Percentiles rank a stretch among this genome's conserved stretches.
Evolutionary conservation across 2,329 filamentous ascomycete species (phyloP).

Genomic region (Trichoderma pleuroti): DNA sequence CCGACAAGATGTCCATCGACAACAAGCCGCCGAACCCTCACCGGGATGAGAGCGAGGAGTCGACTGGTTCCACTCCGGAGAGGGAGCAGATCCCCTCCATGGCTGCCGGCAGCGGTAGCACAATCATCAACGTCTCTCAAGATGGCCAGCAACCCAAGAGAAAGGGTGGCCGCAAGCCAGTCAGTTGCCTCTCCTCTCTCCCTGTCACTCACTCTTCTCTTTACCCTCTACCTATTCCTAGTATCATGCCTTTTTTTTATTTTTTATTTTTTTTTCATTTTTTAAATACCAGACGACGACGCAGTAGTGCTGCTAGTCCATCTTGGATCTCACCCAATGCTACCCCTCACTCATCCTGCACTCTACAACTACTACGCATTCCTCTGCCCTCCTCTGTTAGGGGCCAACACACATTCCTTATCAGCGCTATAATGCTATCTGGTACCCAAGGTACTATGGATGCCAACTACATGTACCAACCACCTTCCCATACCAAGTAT

Average conservation of each 20-base stretch:
- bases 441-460: too few species aligned
- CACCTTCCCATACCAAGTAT: neutral
- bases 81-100: constrained; percentile 43
- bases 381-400: neutral
- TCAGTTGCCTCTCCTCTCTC: constrained; percentile 57
- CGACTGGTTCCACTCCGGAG: constrained; percentile 58
- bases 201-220: neutral
- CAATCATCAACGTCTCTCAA: constrained; percentile 35
- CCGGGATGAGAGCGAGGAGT: constrained; percentile 60
- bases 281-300: neutral
- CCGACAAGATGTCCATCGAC: constrained; percentile 65
- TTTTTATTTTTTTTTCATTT: too few species aligned
- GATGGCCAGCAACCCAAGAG: constrained; percentile 74
- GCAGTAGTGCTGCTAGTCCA: neutral
- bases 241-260: neutral
- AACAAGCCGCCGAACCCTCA: constrained; percentile 35
- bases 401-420: neutral
- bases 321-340: neutral
- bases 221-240: neutral
- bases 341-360: neutral
- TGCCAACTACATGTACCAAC: neutral
- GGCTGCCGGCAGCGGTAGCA: constrained; percentile 30
- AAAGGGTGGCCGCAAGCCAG: constrained; percentile 96
- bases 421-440: neutral
- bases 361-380: neutral